Evolutionary conservation across 306 rosid genomes (phyloP).

Genomic region (Malus asiatica): DNA sequence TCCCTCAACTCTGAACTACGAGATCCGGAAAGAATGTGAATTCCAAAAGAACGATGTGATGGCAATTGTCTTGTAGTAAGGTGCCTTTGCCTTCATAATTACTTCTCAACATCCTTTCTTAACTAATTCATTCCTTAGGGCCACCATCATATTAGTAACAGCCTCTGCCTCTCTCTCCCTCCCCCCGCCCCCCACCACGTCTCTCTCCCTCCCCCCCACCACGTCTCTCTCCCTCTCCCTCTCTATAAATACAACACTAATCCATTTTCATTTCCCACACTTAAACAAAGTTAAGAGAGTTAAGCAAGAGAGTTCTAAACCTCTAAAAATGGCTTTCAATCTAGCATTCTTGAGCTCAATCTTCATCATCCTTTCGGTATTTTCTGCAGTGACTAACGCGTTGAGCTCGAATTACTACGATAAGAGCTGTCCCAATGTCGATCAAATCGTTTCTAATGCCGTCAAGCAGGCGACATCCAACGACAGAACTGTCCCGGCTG

Average conservation of each 20-base stretch:
- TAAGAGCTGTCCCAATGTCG: constrained; percentile 62
- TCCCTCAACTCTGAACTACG: rapidly evolving
- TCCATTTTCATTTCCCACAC: constrained; percentile 16
- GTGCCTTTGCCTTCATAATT: constrained; percentile 38
- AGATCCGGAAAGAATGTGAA: too few species aligned
- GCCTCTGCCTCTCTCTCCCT: neutral
- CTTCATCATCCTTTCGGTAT: constrained; percentile 36
- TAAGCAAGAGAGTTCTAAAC: constrained; percentile 7
- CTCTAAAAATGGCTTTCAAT: constrained; percentile 32
- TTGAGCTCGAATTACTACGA: constrained; percentile 64
- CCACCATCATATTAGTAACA: constrained; percentile 25
- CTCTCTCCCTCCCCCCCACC: neutral
- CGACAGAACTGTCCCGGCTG: constrained; percentile 48
- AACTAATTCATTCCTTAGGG: constrained; percentile 33
- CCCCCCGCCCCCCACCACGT: too few species aligned
- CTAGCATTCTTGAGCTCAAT: constrained; percentile 35
- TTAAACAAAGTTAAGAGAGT: constrained; percentile 5
- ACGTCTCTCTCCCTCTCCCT: constrained; percentile 20
- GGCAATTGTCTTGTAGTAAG: constrained; percentile 20
- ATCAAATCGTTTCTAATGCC: constrained; percentile 29
- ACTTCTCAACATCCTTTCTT: constrained; percentile 33
- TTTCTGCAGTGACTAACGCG: constrained; percentile 30
- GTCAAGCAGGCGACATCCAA: constrained; percentile 23
- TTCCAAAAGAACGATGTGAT: constrained; percentile 16
- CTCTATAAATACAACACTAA: constrained; percentile 32